Evolutionary conservation across 495 filamentous ascomycete species (phyloP), one percentile per base, ranked within the genome.

Genomic region (Recurvomyces mirabilis): DNA sequence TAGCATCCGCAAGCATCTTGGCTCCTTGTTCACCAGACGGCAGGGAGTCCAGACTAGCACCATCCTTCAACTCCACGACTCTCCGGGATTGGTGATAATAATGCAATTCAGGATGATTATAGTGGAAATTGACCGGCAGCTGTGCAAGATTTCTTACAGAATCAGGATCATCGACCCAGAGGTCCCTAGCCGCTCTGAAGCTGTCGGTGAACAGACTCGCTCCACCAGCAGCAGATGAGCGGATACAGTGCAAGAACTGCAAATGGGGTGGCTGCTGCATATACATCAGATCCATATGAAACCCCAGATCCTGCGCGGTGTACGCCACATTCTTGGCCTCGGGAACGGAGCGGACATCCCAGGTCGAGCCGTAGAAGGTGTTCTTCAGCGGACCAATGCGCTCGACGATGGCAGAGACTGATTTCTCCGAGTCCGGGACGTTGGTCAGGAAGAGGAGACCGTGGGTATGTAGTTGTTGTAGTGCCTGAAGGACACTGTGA

Each of bases 231-330:
- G 74, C 75, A 1, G 72, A 75, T 56, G 87, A 87, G 47, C 79
- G 67, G 17, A 94, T 61, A 52, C 87, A 94, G 60, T 94, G 89
- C 4, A 96, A 71, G 14, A 94, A 65, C 63, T 96, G 89, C 43
- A 86, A 70, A 15, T 77, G 74, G 0, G 89, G 89, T 7, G 84
- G 75, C 19, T 82, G 73, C 12, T 70, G 65, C 68, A 89, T 81
- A 67, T 96, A 96, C 42, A 93, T 70, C 21, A 94, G 72, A 55
- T 96, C 89, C 80, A 93, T 89, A 62, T 96, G 89, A 28, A 91
- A 75, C 14, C 81, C 83, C 1, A 94, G 75, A 52, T 75, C 75
- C 32, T 77, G 66, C 57, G 67, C 75, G 3, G 88, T 94, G 65
- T 96, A 94, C 1, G 89, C 89, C 6, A 96, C 78, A 53, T 96